phyloP scores from a whole-genome alignment of 257 asterid genomes.

The Misopates orontium region DNA sequence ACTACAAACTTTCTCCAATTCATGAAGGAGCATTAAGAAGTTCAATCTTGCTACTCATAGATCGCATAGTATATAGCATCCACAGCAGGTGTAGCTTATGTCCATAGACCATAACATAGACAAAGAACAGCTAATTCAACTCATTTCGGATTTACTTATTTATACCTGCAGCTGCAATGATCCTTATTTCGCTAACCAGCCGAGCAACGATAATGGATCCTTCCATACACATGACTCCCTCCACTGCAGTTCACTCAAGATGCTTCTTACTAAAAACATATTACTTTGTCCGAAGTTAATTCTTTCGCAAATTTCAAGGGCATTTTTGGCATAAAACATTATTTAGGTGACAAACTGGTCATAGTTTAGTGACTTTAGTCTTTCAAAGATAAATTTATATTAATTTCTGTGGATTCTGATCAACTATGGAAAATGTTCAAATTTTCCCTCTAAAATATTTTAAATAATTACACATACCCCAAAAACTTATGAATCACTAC shows the following conservation, averaged over 20 bases:
- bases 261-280: slow-evolving; percentile 36
- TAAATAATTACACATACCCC: no score
- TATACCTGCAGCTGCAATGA: slow-evolving; percentile 28
- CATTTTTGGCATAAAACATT: no score
- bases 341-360: no score
- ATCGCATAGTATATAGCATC: neutral
- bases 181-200: slow-evolving; percentile 25
- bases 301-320: slow-evolving; percentile 38
- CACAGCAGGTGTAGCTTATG: slow-evolving; percentile 11
- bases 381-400: no score
- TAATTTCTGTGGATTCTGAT: no score
- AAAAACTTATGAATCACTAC: no score
- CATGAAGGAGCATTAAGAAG: neutral
- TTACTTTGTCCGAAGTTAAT: slow-evolving; percentile 30
- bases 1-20: neutral
- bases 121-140: slow-evolving; percentile 18
- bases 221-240: slow-evolving; percentile 10
- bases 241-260: slow-evolving; percentile 1
- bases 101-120: slow-evolving; percentile 15
- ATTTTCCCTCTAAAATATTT: no score
- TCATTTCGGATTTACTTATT: slow-evolving; percentile 22
- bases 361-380: no score
- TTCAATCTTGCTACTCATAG: neutral
- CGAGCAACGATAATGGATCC: slow-evolving; percentile 23
- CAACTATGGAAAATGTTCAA: no score